Evolutionary conservation across 2,329 filamentous ascomycete genomes (phyloP).

Genomic region (Lachnellula suecica): DNA sequence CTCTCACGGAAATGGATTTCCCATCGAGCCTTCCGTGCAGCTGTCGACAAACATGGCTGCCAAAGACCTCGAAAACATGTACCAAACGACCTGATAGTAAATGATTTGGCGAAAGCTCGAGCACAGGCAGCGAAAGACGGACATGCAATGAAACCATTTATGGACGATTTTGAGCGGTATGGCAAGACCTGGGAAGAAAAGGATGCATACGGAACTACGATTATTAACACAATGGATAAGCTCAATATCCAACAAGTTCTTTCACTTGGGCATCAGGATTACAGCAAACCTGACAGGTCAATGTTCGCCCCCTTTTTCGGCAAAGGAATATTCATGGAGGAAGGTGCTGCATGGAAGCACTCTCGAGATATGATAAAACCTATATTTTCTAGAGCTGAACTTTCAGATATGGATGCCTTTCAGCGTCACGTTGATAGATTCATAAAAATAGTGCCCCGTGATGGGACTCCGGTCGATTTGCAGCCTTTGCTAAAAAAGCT

Average conservation of each 20-base stretch:
- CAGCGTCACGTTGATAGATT: not conserved
- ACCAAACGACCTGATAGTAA: not conserved
- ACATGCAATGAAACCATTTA: not conserved
- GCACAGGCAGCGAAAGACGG: not conserved
- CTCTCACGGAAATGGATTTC: not conserved
- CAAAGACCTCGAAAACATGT: not conserved
- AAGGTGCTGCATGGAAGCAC: not conserved
- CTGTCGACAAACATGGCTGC: not conserved
- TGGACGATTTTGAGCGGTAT: not conserved
- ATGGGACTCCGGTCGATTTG: not conserved
- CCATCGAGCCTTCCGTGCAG: not conserved
- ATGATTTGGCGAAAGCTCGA: not conserved
- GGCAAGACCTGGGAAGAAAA: not conserved
- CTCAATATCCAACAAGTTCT: not conserved
- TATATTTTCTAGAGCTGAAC: not conserved
- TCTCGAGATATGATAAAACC: not conserved
- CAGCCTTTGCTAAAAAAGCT: not conserved
- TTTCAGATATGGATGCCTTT: not conserved
- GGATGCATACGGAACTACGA: not conserved
- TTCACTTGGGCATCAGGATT: not conserved
- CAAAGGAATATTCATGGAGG: not conserved
- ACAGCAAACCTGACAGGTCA: not conserved
- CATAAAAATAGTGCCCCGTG: not conserved
- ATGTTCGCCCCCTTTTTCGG: not conserved
- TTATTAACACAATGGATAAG: not conserved